Evolutionary conservation across 352 stramenopile species (phyloP), one percentile per base, ranked within the genome.

Genomic region (Blastocystis sp.): DNA sequence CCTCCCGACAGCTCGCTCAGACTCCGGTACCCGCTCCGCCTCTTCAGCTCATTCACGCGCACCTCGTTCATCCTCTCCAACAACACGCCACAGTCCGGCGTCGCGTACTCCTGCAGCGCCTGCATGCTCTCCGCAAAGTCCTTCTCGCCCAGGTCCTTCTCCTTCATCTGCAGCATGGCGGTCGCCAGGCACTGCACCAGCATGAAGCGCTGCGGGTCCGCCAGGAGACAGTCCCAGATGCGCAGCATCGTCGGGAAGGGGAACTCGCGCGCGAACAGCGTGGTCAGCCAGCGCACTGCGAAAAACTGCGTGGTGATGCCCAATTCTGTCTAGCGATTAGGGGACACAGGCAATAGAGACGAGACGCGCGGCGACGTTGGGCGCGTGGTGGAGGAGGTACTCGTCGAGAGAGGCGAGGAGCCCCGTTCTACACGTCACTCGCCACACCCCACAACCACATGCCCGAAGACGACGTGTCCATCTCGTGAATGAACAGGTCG

Each of bases 221-320:
- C 91, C 80, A 96, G 94, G 89, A 96, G 93, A 55, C 80, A 92
- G 89, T 96, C 94, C 94, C 94, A 96, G 0, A 96, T 88, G n/a
- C 93, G 93, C 70, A 95, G 93, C 6, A 93, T 96, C 91, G 95
- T 93, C 4, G 94, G 88, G 19, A 94, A 80, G 33, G 89, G 51
- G 70, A 96, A 95, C 89, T 96, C 94, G 51, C 94, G 85, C 9
- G 93, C 93, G 10, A 96, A 90, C 21, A 96, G 90, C 9, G 94
- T 95, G n/a, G 94, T 96, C 31, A 95, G 88, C 94, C 94, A 96
- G 70, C 94, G 92, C n/a, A 95, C 91, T 10, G 92, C 92, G 90
- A 93, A 96, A 88, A 95, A 95, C 13, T 90, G 90, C 24, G 92
- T 90, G 80, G 94, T 92, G 12, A 95, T 92, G 1, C 92, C 92